Evolutionary conservation across 2,329 filamentous ascomycete genomes (phyloP), one percentile per base, ranked within the genome.

Genomic region (Xylariaceae sp.): DNA sequence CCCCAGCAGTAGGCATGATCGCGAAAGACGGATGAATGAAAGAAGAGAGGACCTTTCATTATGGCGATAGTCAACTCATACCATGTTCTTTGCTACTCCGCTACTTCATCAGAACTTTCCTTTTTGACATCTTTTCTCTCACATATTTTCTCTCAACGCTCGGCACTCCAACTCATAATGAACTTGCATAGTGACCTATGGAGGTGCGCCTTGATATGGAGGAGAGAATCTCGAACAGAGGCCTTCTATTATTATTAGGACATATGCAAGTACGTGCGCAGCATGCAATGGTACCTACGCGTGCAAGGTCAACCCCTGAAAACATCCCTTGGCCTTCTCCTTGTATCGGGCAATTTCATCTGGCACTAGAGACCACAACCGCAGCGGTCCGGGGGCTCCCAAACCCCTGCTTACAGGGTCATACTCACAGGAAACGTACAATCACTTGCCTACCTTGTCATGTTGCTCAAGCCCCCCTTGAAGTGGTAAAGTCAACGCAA

Each of bases 321-420:
- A 66, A 52, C 59, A 53, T 67, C 65, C 62, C 64, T 69, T 70
- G 67, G 67, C n/a, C n/a, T n/a, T n/a, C n/a, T n/a, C n/a, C n/a
- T n/a, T n/a, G n/a, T 68, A 74, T 76, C 75, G 74, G 75, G 72
- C 74, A 76, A 76, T 76, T 77, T 76, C 71, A 76, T 76, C 73
- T 75, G 69, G 69, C 71, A 70, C 70, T 68, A 69, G 67, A 62
- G 60, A 67, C 46, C 34, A 70, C 66, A 74, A 71, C 69, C 68
- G 69, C 71, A 67, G 62, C 68, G 65, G 69, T 64, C 70, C 68
- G 65, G 69, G 67, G 65, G 67, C 58, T 61, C 50, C 23, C 43
- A 56, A 57, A 64, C 60, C 68, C 69, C 63, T 67, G 63, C 53
- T 33, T 39, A 61, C 44, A 48, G 45, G 24, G 23, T 49, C 21